Base-by-base conservation (phyloP, 495 filamentous ascomycete species). In the Evansstolkia leycettana region DNA sequence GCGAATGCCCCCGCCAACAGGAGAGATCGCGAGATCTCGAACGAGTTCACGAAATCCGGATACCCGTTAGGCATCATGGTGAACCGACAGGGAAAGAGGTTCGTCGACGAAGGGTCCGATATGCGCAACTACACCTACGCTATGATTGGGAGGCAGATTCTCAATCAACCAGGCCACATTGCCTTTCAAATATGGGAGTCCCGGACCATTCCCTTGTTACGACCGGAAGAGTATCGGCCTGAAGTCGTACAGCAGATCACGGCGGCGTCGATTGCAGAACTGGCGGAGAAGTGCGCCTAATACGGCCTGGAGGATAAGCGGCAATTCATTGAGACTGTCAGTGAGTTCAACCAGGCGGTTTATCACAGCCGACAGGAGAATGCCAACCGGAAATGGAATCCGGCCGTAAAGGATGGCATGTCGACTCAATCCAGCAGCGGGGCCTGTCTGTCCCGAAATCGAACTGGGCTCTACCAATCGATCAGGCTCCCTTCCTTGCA, bases 111-210 rank as follows among this genome's bases (percentile, higher is more conserved):
- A 40, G 75, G 75, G 4, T 43, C 62, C 9, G 75, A 80, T 45
- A 47, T 76, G 36, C 57, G 75, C 5, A 79, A 79, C 42, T 79
- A 68, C 42, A 80, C 76, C 0, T 80, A 79, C 39, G 76, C 75
- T 27, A 66, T 66, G 39, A 70, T 78, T 43, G 76, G 76, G 1
- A 48, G 60, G 11, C 61, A 55, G 20, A 75, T 80, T 16, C 43
- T 76, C 7, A 46, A 55, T 12, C 76, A 79, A 41, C 68, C 70
- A 2, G 58, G 58, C 6, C 64, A 70, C 13, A 40, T 67, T 18
- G 76, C 69, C 2, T 79, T 75, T 41, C 75, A 81, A 46, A 42
- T 80, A 2, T 81, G 74, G 74, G 76, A 79, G 48, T 45, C 57
- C 0, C 31, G 58, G 23, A 64, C 52, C 7, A 62, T 45, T 8